Percentiles rank a stretch among this genome's conserved stretches.
Conservation (phyloP, 495 filamentous ascomycete species). For the Penicillium macrosclerotiorum region DNA sequence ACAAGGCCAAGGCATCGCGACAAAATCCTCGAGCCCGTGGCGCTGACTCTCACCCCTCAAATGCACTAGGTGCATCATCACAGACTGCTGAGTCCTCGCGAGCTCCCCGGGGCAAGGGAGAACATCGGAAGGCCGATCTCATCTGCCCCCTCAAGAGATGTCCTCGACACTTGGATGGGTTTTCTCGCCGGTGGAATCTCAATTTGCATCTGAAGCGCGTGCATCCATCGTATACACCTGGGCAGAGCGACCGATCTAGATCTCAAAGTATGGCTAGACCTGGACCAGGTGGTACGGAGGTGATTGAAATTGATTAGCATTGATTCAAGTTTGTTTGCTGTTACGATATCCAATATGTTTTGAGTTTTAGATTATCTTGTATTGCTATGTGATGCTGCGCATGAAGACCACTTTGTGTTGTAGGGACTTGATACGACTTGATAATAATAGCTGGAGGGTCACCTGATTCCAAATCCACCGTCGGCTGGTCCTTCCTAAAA, state of each 20-base stretch:
- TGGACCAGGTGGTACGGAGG: not conserved
- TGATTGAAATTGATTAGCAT: conserved; percentile 11
- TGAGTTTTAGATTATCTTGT: not conserved
- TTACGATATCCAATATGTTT: conserved; percentile 3
- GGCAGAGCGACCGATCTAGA: conserved; percentile 2
- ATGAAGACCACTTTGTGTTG: too few species aligned
- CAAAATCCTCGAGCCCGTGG: too few species aligned
- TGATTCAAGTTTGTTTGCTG: not conserved
- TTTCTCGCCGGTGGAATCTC: conserved; percentile 41
- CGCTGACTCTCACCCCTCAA: not conserved
- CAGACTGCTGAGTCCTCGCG: not conserved
- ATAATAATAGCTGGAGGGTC: not conserved
- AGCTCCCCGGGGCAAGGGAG: conserved; percentile 24
- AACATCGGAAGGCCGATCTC: conserved; percentile 29
- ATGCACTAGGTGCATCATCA: not conserved
- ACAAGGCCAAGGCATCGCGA: too few species aligned
- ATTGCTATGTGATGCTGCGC: not conserved
- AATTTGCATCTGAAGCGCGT: conserved; percentile 36
- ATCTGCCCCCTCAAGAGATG: conserved; percentile 34
- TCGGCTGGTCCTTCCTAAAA: conserved; percentile 10
- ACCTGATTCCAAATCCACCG: not conserved
- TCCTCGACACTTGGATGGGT: conserved; percentile 29
- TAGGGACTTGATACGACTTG: too few species aligned
- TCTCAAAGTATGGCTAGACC: not conserved
- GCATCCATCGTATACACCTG: conserved; percentile 24